These are phyloP conservation scores for grape (Vitis vinifera) DNA, from an alignment of 164 flowering plant genomes.

Conservation along the genomic window DNA sequence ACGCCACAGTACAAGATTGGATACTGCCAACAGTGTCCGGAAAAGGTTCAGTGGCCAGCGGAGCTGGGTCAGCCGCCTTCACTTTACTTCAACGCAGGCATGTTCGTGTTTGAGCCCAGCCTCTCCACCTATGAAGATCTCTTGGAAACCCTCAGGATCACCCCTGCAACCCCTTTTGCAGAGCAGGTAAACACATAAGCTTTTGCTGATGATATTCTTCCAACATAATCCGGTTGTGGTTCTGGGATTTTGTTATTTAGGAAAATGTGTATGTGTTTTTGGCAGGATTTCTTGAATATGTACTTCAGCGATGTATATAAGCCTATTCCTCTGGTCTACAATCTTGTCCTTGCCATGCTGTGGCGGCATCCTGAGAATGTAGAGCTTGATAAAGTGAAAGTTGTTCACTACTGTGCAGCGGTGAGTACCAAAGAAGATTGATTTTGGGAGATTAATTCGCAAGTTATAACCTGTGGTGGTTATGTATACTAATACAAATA, in stretches of 20 bases:
- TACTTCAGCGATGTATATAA: slow-evolving; percentile 41
- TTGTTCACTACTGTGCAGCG: slow-evolving; percentile 50
- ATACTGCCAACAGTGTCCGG: slow-evolving; percentile 39
- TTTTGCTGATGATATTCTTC: no score
- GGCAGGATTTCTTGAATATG: slow-evolving; percentile 54
- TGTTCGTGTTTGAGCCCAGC: slow-evolving; percentile 42
- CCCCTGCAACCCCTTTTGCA: slow-evolving; percentile 32
- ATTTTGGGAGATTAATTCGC: no score
- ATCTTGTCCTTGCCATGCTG: slow-evolving; percentile 52
- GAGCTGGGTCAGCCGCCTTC: slow-evolving; percentile 37
- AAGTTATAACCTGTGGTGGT: no score
- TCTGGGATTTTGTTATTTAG: no score
- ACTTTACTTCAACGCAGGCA: slow-evolving; percentile 45
- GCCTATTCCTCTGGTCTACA: slow-evolving; percentile 43
- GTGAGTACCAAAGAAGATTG: slow-evolving; percentile 8
- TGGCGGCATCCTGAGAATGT: slow-evolving; percentile 45
- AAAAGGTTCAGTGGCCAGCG: slow-evolving; percentile 33
- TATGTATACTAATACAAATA: no score
- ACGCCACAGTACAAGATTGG: slow-evolving; percentile 37
- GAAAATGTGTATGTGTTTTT: background rate
- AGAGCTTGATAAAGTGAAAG: slow-evolving; percentile 40
- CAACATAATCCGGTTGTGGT: no score
- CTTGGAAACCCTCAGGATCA: slow-evolving; percentile 24
- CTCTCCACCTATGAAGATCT: slow-evolving; percentile 27
- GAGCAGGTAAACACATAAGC: slow-evolving; percentile 26